A percentile compares a stretch with the other conserved stretches of the same genome.
These are phyloP conservation scores for Phytophthora pinifolia DNA, from an alignment of 352 stramenopile genomes.

Conservation along the genomic window DNA sequence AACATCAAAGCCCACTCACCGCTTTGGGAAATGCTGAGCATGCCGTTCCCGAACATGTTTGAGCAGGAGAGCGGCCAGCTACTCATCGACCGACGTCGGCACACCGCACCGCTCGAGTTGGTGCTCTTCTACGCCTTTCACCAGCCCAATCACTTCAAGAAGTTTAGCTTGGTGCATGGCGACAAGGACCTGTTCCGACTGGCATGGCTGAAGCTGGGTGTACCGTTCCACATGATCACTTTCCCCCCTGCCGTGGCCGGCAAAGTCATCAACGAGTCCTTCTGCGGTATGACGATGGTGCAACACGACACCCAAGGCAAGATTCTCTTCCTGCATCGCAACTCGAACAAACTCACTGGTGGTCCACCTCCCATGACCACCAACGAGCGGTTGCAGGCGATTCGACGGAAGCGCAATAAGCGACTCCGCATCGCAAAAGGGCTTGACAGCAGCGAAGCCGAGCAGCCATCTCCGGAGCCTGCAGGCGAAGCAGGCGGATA, in stretches of 20 bases:
- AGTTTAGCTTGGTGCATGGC: slow-evolving; percentile 33
- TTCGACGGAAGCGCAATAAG: too few species aligned
- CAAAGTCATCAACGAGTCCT: slow-evolving; percentile 20
- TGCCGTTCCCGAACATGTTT: slow-evolving; percentile 47
- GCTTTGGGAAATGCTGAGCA: slow-evolving; percentile 40
- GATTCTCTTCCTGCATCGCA: slow-evolving; percentile 46
- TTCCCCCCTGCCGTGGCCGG: slow-evolving; percentile 31
- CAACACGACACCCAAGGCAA: slow-evolving; percentile 29
- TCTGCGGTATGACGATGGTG: slow-evolving; percentile 46
- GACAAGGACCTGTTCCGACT: slow-evolving; percentile 56
- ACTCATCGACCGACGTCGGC: slow-evolving; percentile 34
- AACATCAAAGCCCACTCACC: slow-evolving; percentile 49
- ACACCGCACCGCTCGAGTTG: slow-evolving; percentile 17
- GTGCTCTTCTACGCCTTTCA: slow-evolving; percentile 39
- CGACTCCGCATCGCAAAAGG: too few species aligned
- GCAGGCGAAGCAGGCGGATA: slow-evolving; percentile 8
- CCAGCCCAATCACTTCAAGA: slow-evolving; percentile 30
- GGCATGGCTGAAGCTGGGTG: slow-evolving; percentile 42
- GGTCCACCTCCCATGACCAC: neutral
- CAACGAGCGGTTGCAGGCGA: too few species aligned
- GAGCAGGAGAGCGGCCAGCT: slow-evolving; percentile 60
- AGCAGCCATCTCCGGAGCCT: too few species aligned
- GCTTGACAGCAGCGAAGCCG: too few species aligned
- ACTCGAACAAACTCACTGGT: slow-evolving; percentile 35
- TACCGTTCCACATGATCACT: slow-evolving; percentile 45